These are phyloP conservation scores for Pisolithus tinctorius DNA, from an alignment of 768 basidiomycete species.

Conservation along the genomic window DNA sequence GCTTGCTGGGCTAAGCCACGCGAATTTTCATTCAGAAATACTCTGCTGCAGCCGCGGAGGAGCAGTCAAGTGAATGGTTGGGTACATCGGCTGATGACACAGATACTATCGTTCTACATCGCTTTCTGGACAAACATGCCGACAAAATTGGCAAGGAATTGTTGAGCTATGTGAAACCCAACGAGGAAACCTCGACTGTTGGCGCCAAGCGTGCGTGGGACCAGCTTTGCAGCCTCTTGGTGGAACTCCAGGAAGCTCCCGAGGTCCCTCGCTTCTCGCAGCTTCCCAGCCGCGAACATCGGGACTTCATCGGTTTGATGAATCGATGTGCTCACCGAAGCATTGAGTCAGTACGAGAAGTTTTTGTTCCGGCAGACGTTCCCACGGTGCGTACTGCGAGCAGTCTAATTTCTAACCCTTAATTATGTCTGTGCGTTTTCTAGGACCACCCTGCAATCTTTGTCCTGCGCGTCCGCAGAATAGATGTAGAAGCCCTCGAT, in stretches of 20 bases:
- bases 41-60: constrained; percentile 38
- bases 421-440: constrained; percentile 15
- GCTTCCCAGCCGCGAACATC: constrained; percentile 43
- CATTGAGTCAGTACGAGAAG: constrained; percentile 53
- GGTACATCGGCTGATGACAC: constrained; percentile 78
- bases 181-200: constrained; percentile 47
- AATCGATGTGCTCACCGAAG: constrained; percentile 52
- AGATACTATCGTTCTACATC: constrained; percentile 74
- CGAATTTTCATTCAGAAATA: constrained; percentile 32
- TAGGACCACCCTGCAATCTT: constrained; percentile 47
- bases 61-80: constrained; percentile 66
- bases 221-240: constrained; percentile 66
- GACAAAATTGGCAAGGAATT: constrained; percentile 87
- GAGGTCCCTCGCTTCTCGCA: constrained; percentile 59
- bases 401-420: not conserved
- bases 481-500: constrained; percentile 76
- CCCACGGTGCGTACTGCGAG: constrained; percentile 32
- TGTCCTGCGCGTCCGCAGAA: constrained; percentile 55
- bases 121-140: constrained; percentile 78
- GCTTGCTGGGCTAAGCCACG: not conserved
- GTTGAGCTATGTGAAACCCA: constrained; percentile 59
- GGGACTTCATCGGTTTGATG: constrained; percentile 65
- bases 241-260: constrained; percentile 67
- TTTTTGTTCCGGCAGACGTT: constrained; percentile 55
- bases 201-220: constrained; percentile 84